These are phyloP conservation scores for Skeletonema menzelii DNA, from an alignment of 108 stramenopile genomes.

Conservation along the genomic window DNA sequence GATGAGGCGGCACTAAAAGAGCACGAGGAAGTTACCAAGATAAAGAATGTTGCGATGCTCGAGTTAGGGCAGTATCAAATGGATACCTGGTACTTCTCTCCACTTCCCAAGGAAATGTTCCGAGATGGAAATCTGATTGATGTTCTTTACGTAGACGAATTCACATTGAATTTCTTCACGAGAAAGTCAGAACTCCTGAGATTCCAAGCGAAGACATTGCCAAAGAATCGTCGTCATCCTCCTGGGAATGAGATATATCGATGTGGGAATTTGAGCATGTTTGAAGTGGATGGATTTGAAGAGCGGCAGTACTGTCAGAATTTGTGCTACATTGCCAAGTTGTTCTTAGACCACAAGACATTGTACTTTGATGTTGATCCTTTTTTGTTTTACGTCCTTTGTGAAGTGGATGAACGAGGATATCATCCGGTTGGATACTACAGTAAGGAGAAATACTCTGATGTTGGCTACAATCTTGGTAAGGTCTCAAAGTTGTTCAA, in stretches of 20 bases:
- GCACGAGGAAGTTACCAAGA: constrained; percentile 99
- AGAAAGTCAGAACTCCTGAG: constrained; percentile 89
- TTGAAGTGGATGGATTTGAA: constrained; percentile 80
- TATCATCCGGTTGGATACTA: constrained; percentile 96
- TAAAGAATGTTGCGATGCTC: constrained; percentile 93
- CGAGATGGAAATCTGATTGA: constrained; percentile 75
- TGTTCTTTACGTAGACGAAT: constrained; percentile 97
- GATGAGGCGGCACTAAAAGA: constrained; percentile 95
- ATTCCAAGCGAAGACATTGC: constrained; percentile 71
- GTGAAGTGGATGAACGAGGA: constrained; percentile 86
- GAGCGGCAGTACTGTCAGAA: constrained; percentile 97
- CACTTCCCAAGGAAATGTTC: constrained; percentile 95
- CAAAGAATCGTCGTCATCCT: constrained; percentile 67
- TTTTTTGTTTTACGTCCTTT: constrained; percentile 98
- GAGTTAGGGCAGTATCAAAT: constrained; percentile 91
- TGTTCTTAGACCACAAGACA: constrained; percentile 99
- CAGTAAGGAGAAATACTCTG: constrained; percentile 98
- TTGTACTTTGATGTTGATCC: constrained; percentile 99
- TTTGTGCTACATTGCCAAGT: constrained; percentile 96
- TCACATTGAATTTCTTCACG: constrained; percentile 91
- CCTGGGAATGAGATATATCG: constrained; percentile 90
- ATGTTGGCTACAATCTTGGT: constrained; percentile 96
- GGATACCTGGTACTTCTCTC: constrained; percentile 99
- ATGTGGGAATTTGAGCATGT: constrained; percentile 71
- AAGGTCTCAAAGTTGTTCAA: background rate